A percentile compares a stretch with the other conserved stretches of the same genome.
Evolutionary conservation across 805 yeast genomes (phyloP).

Genomic region (Komagataella kurtzmanii): DNA sequence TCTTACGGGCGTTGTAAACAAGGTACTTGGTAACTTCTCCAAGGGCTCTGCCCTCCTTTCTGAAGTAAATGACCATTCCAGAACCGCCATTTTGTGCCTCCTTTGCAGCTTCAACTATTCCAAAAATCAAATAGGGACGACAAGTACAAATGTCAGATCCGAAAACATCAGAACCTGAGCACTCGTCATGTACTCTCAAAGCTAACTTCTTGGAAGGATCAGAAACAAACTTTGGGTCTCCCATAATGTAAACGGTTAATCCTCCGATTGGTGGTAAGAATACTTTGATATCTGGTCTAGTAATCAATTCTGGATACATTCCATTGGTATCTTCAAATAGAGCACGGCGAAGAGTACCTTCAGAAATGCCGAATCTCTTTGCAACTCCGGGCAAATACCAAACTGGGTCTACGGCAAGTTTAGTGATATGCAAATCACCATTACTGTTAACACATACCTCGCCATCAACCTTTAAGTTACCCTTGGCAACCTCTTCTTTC

Average conservation of each 20-base stretch:
- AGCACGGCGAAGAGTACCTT: constrained; percentile 40
- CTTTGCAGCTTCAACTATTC: constrained; percentile 54
- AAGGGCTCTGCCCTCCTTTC: constrained; percentile 58
- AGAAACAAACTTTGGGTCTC: constrained; percentile 40
- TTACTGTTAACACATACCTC: constrained; percentile 40
- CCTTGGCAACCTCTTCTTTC: constrained; percentile 38
- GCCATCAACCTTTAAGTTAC: constrained; percentile 46
- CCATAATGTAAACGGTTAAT: constrained; percentile 50
- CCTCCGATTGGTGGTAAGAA: constrained; percentile 65
- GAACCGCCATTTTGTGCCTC: constrained; percentile 57
- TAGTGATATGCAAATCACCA: constrained; percentile 51
- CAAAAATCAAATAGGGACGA: constrained; percentile 54
- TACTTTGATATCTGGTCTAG: constrained; percentile 54
- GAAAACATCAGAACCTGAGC: constrained; percentile 60
- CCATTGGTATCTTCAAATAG: constrained; percentile 60
- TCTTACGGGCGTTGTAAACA: constrained; percentile 59
- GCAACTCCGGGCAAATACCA: constrained; percentile 66
- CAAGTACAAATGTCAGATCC: constrained; percentile 61
- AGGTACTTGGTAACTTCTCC: constrained; percentile 62
- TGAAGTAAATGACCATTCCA: constrained; percentile 51
- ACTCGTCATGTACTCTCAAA: constrained; percentile 53
- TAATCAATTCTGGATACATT: constrained; percentile 54
- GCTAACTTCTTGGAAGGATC: constrained; percentile 39
- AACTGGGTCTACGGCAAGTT: constrained; percentile 58
- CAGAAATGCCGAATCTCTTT: constrained; percentile 43